These are phyloP conservation scores for Stenogyne calaminthoides DNA, from an alignment of 305 asterid species.

Conservation along the genomic window DNA sequence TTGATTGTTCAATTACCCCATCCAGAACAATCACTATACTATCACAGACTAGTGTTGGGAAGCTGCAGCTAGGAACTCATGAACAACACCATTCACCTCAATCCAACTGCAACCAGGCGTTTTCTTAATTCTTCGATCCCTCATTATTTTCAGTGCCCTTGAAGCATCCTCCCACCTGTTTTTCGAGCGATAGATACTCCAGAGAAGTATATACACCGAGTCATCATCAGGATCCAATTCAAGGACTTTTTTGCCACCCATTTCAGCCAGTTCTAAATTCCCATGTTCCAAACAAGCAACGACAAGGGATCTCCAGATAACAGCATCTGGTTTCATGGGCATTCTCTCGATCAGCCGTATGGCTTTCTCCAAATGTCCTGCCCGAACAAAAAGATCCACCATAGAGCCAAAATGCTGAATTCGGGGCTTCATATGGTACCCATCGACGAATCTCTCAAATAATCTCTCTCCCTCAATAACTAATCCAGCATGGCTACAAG, in stretches of 20 bases:
- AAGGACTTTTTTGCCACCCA: constrained; percentile 50
- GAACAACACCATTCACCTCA: constrained; percentile 65
- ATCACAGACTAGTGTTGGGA: constrained; percentile 30
- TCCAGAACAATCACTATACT: constrained; percentile 34
- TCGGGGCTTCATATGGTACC: constrained; percentile 41
- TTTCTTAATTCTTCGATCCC: constrained; percentile 56
- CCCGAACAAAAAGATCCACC: constrained; percentile 77
- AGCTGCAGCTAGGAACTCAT: constrained; percentile 66
- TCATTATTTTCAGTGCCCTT: constrained; percentile 54
- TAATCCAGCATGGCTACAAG: constrained; percentile 77
- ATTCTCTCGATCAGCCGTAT: constrained; percentile 44
- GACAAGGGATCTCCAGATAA: constrained; percentile 72
- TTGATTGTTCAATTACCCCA: constrained; percentile 41
- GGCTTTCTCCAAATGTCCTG: constrained; percentile 63
- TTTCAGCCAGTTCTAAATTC: constrained; percentile 56
- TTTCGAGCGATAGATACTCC: constrained; percentile 51
- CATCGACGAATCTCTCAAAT: constrained; percentile 42
- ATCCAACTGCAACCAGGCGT: constrained; percentile 79
- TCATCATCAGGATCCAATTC: constrained; percentile 67
- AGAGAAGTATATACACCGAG: constrained; percentile 57
- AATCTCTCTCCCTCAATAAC: constrained; percentile 63
- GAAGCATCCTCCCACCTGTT: constrained; percentile 57
- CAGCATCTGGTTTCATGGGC: constrained; percentile 78
- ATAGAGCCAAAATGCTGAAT: constrained; percentile 77
- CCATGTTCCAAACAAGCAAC: constrained; percentile 53